phyloP scores from a whole-genome alignment of 306 rosid species.

The Medicago arabica region DNA sequence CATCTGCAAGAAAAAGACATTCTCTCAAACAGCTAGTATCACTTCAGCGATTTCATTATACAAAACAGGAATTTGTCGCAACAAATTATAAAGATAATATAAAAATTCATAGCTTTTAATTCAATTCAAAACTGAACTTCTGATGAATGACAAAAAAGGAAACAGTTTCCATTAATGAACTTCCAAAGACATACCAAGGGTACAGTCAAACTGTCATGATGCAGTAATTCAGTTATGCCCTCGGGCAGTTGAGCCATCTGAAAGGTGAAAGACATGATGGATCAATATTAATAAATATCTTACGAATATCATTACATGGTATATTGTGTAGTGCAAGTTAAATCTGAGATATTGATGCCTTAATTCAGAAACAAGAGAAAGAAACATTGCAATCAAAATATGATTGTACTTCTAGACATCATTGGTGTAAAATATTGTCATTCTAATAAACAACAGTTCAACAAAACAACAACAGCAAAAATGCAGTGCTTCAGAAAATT shows the following conservation, averaged over 20 bases:
- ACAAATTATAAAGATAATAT: conserved; percentile 7
- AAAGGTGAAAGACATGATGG: conserved; percentile 51
- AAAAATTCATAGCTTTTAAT: conserved; percentile 11
- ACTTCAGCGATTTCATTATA: conserved; percentile 18
- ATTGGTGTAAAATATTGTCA: background rate
- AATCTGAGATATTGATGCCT: conserved; percentile 21
- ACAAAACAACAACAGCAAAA: background rate
- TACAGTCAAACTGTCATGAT: conserved; percentile 74
- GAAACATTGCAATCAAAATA: conserved; percentile 25
- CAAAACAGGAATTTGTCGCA: conserved; percentile 10
- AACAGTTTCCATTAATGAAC: conserved; percentile 24
- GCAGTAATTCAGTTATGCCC: conserved; percentile 93
- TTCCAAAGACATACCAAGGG: conserved; percentile 77
- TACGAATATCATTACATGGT: conserved; percentile 20
- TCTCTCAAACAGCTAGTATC: conserved; percentile 13
- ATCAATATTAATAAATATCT: conserved; percentile 39
- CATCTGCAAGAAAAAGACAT: conserved; percentile 62
- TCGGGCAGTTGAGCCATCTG: conserved; percentile 98
- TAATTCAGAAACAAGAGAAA: conserved; percentile 30
- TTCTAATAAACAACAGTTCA: conserved; percentile 2
- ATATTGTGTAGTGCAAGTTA: conserved; percentile 28
- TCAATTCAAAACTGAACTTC: conserved; percentile 29
- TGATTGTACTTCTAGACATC: conserved; percentile 13
- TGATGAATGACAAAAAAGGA: conserved; percentile 23
- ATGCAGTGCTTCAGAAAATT: background rate